Evolutionary conservation across 768 basidiomycete species (phyloP), one percentile per base, ranked within the genome.

Genomic region (Podaxis sp.): DNA sequence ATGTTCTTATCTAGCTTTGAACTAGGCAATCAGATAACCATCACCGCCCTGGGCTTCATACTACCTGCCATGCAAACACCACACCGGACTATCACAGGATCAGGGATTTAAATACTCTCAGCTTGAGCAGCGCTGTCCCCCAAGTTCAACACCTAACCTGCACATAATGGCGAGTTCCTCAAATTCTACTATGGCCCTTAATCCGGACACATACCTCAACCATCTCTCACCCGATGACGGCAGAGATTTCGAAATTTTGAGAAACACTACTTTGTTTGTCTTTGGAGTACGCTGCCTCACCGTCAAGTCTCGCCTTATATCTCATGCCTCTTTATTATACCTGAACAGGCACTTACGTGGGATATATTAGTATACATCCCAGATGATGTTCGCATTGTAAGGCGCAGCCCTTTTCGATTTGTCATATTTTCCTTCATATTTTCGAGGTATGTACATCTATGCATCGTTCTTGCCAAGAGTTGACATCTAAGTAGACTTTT

Each of bases 201-300:
- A 58, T 22, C 58, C 49, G 12, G 40, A 57, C 38, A 46, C 44
- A 22, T 50, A 58, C 58, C 58, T 46, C 58, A 48, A 46, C 26
- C 58, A 44, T 49, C 44, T 54, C n/a, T 54, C 52, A 36, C 52
- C 52, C 15, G 28, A 33, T 26, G 30, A 54, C 2, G 52, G 4
- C 30, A 15, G 26, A 17, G 30, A 33, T 15, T 54, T 30, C 33
- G 52, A 54, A 30, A 36, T 33, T 13, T 3, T 26, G 11, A n/a
- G 52, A 17, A 54, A 54, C 30, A 10, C 10, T 33, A 17, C 33
- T 30, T 30, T 54, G 15, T 5, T 36, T 5, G 28, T 54, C 52
- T 33, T 54, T 17, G 52, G 52, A 10, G 52, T 54, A 12, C 15
- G 52, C 36, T 54, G 17, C 28, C 28, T 28, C 28, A 7, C 28